Evolutionary conservation across 2,329 filamentous ascomycete genomes (phyloP), one percentile per base, ranked within the genome.

Genomic region (Leptographium wingfieldii): DNA sequence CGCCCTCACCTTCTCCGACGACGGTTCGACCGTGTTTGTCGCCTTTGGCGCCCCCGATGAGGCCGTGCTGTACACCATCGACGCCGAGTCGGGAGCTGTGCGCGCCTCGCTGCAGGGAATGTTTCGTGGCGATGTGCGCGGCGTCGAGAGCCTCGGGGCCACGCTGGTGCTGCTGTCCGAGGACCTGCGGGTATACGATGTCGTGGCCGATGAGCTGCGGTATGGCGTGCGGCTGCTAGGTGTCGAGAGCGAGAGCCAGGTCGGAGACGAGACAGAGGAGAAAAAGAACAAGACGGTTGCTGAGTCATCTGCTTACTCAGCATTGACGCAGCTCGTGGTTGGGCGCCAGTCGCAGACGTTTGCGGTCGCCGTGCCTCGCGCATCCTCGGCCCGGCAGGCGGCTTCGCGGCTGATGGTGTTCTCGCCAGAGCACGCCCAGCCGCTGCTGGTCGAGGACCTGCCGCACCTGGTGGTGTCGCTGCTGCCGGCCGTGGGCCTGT

Each of bases 1-100:
- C 16, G 83, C 81, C 53, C 71, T 96, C 49, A 78, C 85, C 29
- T 96, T 89, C 69, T 95, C 91, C 0, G 83, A 89, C 63, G 91
- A 96, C 69, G 90, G 89, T 1, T 95, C 90, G 14, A 82, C 88
- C 2, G 75, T 95, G n/a, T 90, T 90, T 57, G 84, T 85, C 55
- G 84, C 83, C 5, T 81, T 78, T 64, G 80, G 79, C 38, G 73
- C 74, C 35, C 69, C 74, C 11, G 77, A 82, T 56, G 75, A 80
- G 5, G 84, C 85, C 5, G 76, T 85, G 19, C 77, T 95, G 12
- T 84, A 94, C 67, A 78, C 96, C 58, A 82, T 97, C 64, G 87
- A 96, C 69, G 79, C 87, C 1, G 76, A 81, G 27, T 83, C 81
- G 11, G 89, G 90, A 14, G 75, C 74, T 10, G 76, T 95, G 46